Evolutionary conservation across 2,329 filamentous ascomycete species (phyloP).

Genomic region (Fusarium incarnatum): DNA sequence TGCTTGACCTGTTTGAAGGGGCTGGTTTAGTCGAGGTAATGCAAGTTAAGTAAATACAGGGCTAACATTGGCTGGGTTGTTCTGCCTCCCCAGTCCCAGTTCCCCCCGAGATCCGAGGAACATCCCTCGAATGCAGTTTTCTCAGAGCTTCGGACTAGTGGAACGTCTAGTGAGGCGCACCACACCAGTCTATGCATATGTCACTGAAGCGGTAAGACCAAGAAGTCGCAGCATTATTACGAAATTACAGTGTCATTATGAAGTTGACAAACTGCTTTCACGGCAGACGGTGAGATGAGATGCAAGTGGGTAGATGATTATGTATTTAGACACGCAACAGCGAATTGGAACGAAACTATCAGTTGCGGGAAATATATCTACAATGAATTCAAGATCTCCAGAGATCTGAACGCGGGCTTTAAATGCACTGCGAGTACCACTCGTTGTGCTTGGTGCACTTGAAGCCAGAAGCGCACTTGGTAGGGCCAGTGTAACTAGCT

Average conservation of each 20-base stretch:
- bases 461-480: slow-evolving; percentile 37
- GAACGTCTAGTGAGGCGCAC: neutral
- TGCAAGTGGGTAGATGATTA: neutral
- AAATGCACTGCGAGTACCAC: slow-evolving; percentile 47
- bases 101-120: neutral
- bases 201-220: neutral
- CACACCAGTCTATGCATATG: neutral
- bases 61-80: neutral
- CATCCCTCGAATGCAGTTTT: neutral
- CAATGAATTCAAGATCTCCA: neutral
- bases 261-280: neutral
- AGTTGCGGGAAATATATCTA: neutral
- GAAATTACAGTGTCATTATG: neutral
- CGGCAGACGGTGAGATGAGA: neutral
- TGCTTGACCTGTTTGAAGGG: neutral
- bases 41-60: neutral
- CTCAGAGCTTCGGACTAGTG: neutral
- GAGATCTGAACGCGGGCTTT: neutral
- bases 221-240: neutral
- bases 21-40: neutral
- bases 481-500: slow-evolving; percentile 38
- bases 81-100: neutral
- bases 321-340: neutral
- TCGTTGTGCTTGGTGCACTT: slow-evolving; percentile 41
- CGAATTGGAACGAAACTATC: neutral